Percentiles rank a stretch among this genome's conserved stretches.
Conservation (phyloP, 768 basidiomycete species). For the Russula ochroleuca region DNA sequence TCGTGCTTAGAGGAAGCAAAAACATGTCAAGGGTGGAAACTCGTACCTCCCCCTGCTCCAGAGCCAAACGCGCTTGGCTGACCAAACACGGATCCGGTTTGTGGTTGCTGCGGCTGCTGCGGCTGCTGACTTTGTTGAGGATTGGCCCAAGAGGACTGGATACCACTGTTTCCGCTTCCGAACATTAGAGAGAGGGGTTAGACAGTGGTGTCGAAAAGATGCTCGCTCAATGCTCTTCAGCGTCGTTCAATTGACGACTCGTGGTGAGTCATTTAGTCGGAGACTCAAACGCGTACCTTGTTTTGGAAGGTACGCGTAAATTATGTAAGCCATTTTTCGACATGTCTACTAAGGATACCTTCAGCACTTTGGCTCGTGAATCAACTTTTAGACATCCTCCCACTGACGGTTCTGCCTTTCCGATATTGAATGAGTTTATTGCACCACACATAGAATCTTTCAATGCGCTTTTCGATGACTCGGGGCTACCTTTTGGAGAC, state of each 20-base stretch:
- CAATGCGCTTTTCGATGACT: conserved; percentile 93
- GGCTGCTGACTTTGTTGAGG: conserved; percentile 62
- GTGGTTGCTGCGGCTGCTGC: conserved; percentile 41
- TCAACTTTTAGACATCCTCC: conserved; percentile 72
- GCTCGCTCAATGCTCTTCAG: neutral
- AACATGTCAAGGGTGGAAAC: conserved; percentile 28
- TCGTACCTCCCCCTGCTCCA: conserved; percentile 44
- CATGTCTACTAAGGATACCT: conserved; percentile 49
- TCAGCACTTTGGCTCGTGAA: conserved; percentile 80
- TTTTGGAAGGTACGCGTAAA: conserved; percentile 7
- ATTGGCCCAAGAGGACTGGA: conserved; percentile 65
- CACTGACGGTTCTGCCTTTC: conserved; percentile 60
- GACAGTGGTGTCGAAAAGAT: neutral
- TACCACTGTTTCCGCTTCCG: conserved; percentile 42
- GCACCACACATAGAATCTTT: conserved; percentile 93
- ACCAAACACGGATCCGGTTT: conserved; percentile 55
- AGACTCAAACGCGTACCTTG: conserved; percentile 20
- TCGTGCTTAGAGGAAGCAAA: conserved; percentile 6
- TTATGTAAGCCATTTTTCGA: conserved; percentile 13
- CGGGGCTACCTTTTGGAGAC: conserved; percentile 67
- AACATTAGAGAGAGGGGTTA: conserved; percentile 49
- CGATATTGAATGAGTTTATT: conserved; percentile 88
- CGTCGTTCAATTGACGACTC: neutral
- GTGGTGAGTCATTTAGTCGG: conserved; percentile 19
- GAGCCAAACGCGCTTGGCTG: conserved; percentile 63